Conservation (phyloP, 2,329 filamentous ascomycete genomes). For the Stemphylium lycopersici region DNA sequence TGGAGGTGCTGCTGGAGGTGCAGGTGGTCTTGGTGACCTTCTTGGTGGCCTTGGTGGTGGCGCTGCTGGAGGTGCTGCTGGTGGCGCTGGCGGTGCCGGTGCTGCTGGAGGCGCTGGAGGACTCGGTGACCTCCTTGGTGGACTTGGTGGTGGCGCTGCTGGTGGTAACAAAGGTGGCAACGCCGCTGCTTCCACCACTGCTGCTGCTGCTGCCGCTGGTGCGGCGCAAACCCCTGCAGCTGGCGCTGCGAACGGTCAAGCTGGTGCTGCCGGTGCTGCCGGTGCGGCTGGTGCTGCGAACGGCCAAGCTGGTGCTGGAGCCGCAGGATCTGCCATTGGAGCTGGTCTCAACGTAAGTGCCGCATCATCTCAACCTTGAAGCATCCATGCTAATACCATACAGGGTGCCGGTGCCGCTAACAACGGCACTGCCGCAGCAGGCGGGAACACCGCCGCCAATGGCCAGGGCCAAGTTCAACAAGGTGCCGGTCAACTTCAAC, state of each 20-base stretch:
- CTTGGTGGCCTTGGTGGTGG: constrained; percentile 7
- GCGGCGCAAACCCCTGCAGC: neutral
- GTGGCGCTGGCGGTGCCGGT: constrained; percentile 1
- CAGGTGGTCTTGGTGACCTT: constrained; percentile 9
- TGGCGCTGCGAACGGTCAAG: neutral
- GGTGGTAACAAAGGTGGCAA: constrained; percentile 5
- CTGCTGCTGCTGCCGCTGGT: neutral
- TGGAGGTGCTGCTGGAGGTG: constrained; percentile 14
- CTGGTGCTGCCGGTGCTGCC: neutral
- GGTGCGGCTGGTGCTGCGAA: neutral
- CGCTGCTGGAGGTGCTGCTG: neutral
- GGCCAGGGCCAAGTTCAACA: too few relatives aligned
- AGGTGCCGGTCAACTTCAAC: too few relatives aligned
- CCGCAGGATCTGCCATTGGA: neutral
- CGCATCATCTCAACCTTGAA: too few relatives aligned
- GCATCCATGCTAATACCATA: too few relatives aligned
- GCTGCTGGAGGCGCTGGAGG: neutral
- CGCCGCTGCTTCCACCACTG: neutral
- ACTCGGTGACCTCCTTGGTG: neutral
- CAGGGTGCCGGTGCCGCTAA: too few relatives aligned
- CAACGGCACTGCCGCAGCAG: too few relatives aligned
- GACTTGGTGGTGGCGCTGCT: neutral
- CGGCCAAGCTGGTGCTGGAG: neutral
- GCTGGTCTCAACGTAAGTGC: too few relatives aligned
- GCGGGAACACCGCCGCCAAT: too few relatives aligned